A percentile compares a stretch with the other conserved stretches of the same genome.
phyloP scores from a whole-genome alignment of 805 yeast species.

The Schwanniomyces vanrijiae region DNA sequence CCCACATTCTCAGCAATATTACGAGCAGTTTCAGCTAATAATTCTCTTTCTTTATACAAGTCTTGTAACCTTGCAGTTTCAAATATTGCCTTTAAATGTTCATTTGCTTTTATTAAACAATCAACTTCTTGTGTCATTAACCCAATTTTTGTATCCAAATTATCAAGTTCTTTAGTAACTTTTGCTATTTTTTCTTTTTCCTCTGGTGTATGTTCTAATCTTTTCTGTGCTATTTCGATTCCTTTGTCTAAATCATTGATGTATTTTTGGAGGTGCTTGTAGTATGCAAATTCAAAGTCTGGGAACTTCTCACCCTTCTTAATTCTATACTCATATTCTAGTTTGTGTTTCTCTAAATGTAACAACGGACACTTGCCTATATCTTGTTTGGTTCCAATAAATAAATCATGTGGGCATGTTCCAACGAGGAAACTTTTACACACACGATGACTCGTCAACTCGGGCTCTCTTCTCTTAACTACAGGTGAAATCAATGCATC shows the following conservation, averaged over 20 bases:
- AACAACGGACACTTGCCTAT: conserved; percentile 76
- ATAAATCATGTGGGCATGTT: conserved; percentile 80
- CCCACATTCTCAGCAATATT: conserved; percentile 70
- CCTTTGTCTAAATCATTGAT: conserved; percentile 67
- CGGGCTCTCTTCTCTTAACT: conserved; percentile 37
- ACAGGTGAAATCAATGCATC: conserved; percentile 43
- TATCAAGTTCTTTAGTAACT: conserved; percentile 58
- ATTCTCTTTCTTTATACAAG: conserved; percentile 48
- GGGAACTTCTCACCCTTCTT: conserved; percentile 46
- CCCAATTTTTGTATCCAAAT: conserved; percentile 61
- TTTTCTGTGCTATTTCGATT: conserved; percentile 58
- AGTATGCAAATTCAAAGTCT: conserved; percentile 50
- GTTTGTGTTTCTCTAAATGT: conserved; percentile 71
- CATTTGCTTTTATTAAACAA: conserved; percentile 48
- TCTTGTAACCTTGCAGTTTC: conserved; percentile 48
- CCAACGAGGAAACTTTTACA: conserved; percentile 86
- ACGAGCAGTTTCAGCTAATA: conserved; percentile 55
- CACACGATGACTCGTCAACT: conserved; percentile 47
- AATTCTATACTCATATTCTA: conserved; percentile 61
- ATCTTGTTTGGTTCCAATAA: conserved; percentile 78
- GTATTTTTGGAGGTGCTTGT: conserved; percentile 51
- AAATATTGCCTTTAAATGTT: conserved; percentile 50
- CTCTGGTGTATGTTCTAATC: conserved; percentile 72
- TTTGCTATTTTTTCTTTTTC: conserved; percentile 61
- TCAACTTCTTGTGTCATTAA: conserved; percentile 67